These are phyloP conservation scores for Trichoderma orchidacearum DNA, from an alignment of 495 filamentous ascomycete species.

Conservation along the genomic window DNA sequence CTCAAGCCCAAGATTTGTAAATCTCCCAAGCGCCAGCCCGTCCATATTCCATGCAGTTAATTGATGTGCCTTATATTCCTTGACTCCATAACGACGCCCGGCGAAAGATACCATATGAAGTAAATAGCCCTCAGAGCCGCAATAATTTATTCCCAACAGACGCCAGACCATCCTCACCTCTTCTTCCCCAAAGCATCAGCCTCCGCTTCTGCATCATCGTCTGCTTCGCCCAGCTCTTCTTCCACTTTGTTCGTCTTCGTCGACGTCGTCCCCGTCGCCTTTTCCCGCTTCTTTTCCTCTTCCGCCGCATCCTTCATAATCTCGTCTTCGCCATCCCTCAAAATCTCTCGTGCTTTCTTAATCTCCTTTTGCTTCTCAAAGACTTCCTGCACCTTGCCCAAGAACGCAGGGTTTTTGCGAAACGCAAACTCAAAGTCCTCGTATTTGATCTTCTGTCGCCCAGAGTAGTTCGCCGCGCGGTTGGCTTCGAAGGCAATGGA, in stretches of 20 bases:
- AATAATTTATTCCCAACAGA: not conserved
- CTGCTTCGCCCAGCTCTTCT: slow-evolving; percentile 22
- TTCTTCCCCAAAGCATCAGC: slow-evolving; percentile 10
- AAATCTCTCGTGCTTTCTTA: slow-evolving; percentile 58
- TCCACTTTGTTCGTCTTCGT: slow-evolving; percentile 11
- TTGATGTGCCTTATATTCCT: too few species aligned
- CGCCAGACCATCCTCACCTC: slow-evolving; percentile 5
- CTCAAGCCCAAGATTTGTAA: too few species aligned
- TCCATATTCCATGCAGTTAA: too few species aligned
- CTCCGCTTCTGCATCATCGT: slow-evolving; percentile 19
- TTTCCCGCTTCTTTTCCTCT: slow-evolving; percentile 23
- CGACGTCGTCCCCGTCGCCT: slow-evolving; percentile 7
- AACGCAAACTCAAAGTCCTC: slow-evolving; percentile 94
- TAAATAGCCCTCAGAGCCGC: not conserved
- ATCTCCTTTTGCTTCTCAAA: slow-evolving; percentile 68
- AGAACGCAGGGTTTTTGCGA: slow-evolving; percentile 66
- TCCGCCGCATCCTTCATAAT: slow-evolving; percentile 24
- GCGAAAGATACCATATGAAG: not conserved
- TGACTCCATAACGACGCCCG: not conserved
- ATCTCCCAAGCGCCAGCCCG: too few species aligned
- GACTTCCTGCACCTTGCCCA: slow-evolving; percentile 82
- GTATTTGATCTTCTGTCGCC: slow-evolving; percentile 90
- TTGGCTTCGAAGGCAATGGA: slow-evolving; percentile 83
- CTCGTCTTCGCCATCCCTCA: slow-evolving; percentile 32
- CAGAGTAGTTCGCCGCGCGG: slow-evolving; percentile 62